Base-by-base conservation (phyloP, 495 filamentous ascomycete species). In the Talaromyces borbonicus region DNA sequence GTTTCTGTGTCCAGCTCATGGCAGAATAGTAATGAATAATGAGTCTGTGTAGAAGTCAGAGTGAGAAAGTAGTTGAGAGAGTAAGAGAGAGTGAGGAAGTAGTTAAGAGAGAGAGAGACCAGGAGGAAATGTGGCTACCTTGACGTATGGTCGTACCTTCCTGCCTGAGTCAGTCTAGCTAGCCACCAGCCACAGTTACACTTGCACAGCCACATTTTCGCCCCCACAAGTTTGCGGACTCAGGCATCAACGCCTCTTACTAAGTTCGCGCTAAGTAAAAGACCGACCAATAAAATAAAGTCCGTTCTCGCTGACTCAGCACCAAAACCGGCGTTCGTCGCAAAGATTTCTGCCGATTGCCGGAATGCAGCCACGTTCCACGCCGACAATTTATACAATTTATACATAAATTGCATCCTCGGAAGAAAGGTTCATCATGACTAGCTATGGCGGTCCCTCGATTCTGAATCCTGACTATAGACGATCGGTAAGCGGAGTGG, bases 331-430 rank as follows among this genome's bases (percentile, higher is more conserved):
- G 33, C 46, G 46, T 36, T 39, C 33, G 30, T 33, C 35, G 23
- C 6, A 48, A 39, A 39, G 15, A 43, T 47, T 64, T 67, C 60
- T 61, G 57, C 68, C 68, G 68, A 71, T 69, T 69, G 68, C 63
- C 68, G 68, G 67, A 48, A 36, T 26, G 24, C 15, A 2, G 7
- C n/a, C 38, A 16, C 9, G 12, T 30, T 30, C 27, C 6, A 30
- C 27, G 27, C 38, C 24, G 38, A 20, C 23, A 18, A 41, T 41
- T 43, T 27, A 12, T 7, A 6, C 23, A n/a, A 20, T 23, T 42
- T 22, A 23, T 24, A 8, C 14, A 24, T 1, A 23, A 8, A 14
- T 15, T 20, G 8, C 3, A 8, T 20, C 9, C 8, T 18, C 22
- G 1, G 12, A 22, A 32, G 35, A 36, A n/a, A 27, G 18, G 11